Evolutionary conservation across 495 filamentous ascomycete genomes (phyloP).

Genomic region (Neurospora tetrasperma): DNA sequence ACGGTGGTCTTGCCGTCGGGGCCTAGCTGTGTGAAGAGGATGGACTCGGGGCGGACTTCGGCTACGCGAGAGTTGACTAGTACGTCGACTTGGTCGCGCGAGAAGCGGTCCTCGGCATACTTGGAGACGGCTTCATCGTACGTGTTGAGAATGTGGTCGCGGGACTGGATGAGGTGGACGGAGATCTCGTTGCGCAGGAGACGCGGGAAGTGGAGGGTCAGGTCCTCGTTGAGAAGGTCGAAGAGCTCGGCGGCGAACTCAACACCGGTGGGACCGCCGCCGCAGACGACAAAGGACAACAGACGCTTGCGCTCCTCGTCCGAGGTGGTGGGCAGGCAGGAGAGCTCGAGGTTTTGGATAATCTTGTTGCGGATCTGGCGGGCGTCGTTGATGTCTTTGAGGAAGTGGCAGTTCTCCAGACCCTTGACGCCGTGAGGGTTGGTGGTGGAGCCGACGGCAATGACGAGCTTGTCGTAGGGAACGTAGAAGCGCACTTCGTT

Average conservation of each 20-base stretch:
- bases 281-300: slow-evolving; percentile 88
- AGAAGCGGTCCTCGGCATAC: slow-evolving; percentile 86
- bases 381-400: slow-evolving; percentile 91
- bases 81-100: slow-evolving; percentile 81
- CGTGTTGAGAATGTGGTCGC: slow-evolving; percentile 92
- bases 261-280: slow-evolving; percentile 93
- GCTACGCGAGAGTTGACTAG: slow-evolving; percentile 86
- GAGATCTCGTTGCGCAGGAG: slow-evolving; percentile 94
- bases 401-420: slow-evolving; percentile 84
- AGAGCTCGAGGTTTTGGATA: slow-evolving; percentile 83
- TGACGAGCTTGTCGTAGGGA: slow-evolving; percentile 96
- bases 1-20: slow-evolving; percentile 56
- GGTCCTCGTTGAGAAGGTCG: slow-evolving; percentile 92
- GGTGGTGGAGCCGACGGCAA: slow-evolving; percentile 70
- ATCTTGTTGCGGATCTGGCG: slow-evolving; percentile 79
- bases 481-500: slow-evolving; percentile 75
- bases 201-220: slow-evolving; percentile 71
- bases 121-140: slow-evolving; percentile 91
- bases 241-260: slow-evolving; percentile 96
- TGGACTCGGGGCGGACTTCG: slow-evolving; percentile 71
- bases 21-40: slow-evolving; percentile 75
- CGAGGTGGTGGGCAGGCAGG: slow-evolving; percentile 84
- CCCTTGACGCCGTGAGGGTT: slow-evolving; percentile 86
- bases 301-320: slow-evolving; percentile 83
- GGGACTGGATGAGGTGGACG: slow-evolving; percentile 90